Base-by-base conservation (phyloP, 345 rosid genomes). In the Eucalyptus viminalis region DNA sequence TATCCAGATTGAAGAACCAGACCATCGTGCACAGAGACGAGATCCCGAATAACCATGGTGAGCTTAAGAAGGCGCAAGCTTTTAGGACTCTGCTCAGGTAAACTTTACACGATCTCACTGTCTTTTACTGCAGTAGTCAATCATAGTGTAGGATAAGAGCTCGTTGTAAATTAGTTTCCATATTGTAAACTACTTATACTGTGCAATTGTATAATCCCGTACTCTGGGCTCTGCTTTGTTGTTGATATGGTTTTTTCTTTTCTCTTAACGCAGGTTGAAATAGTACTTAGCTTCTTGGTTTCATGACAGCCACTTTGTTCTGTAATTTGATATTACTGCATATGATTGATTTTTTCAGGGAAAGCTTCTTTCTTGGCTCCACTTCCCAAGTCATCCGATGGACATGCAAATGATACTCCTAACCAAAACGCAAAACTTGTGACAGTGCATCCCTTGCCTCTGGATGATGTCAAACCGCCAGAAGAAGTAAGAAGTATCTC, bases 41-140 rank as follows among this genome's bases (percentile, higher is more conserved):
- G 83, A 88, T 40, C 88, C 89, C 49, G 87, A 67, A 87, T 91
- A 86, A 76, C 90, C 50, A 97, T 98, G 99, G 99, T 98, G 92
- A 98, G 99, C 95, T 89, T 96, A 91, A 87, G 99, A 69, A 94
- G 99, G 92, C 98, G 99, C 60, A 96, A 93, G 92, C 97, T 96
- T 87, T 89, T 96, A 92, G 99, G 99, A 72, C 94, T 97, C 87
- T 97, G 99, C 92, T 92, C 98, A 87, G 99, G 99, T 98, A 95
- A 92, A 51, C 86, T 90, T 89, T 43, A 43, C 67, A 49, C 31
- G 11, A 47, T 45, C 62, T 86, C 49, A 31, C 65, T 19, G 43
- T 86, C 87, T 49, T 62, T 40, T 65, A 62, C 31, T 58, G 51
- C 49, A 11, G 88, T 47, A 65, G 53, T 58, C 87, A 45, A n/a